Base-by-base conservation (phyloP, 495 filamentous ascomycete genomes). In the Tuber calosporum region DNA sequence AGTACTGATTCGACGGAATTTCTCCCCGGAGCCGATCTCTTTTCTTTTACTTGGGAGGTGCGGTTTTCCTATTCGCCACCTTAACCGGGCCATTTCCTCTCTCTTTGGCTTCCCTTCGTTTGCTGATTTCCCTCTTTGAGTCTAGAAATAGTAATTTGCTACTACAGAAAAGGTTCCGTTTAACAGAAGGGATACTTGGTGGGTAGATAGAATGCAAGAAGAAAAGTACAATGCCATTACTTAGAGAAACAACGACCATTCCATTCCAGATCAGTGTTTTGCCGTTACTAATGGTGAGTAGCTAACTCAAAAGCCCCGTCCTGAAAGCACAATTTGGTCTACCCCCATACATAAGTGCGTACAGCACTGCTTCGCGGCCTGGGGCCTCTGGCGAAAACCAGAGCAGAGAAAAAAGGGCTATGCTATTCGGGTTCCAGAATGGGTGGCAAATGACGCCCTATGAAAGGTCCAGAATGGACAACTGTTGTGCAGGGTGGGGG, bases 1-100 rank as follows among this genome's bases (percentile, higher is more conserved):
- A 70, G 67, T 73, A 69, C 68, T 79, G 72, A 80, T 77, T 80
- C 74, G 79, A 66, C 73, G 79, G 79, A 79, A 77, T 34, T 42
- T 22, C 34, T 38, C 66, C 79, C 78, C 79, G 77, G n/a, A 70
- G 39, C 68, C 72, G 66, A 37, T 69, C 67, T 26, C 17, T 69
- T 19, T 69, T 19, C 26, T 68, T 67, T 70, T 66, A 30, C 69
- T 72, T 75, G 34, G 72, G 70, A 58, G 30, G n/a, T n/a, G 9
- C 30, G n/a, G 4, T 30, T 48, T 68, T 67, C 62, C 71, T 74
- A 72, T 79, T 80, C 77, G 77, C 79, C 77, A 79, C 79, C 77
- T 75, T 79, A 80, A 74, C 77, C 79, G 74, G 78, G 66, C 70
- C 73, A 73, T 76, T 76, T 73, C 66, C 73, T 73, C 73, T 66